Evolutionary conservation across 1,284 basidiomycete species (phyloP), one percentile per base, ranked within the genome.

Genomic region (Moesziomyces sp.): DNA sequence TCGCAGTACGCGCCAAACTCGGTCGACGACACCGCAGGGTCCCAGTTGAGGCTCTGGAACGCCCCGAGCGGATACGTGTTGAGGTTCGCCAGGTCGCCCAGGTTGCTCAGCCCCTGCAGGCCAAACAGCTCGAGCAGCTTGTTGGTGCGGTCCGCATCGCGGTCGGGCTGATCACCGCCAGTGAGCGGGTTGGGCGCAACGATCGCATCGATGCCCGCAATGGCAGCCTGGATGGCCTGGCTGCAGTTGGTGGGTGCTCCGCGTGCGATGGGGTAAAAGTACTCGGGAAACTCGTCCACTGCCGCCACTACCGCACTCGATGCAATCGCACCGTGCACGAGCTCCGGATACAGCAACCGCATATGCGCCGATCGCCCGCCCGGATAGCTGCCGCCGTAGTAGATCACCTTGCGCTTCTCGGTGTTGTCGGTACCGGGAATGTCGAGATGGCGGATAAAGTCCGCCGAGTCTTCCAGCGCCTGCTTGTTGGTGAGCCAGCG

Each of bases 361-460:
- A 97, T 94, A 80, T 97, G 93, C 0, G 96, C 96, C 0, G 94
- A 91, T 18, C 95, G 90, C 5, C 93, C 95, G 52, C 96, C 96
- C 7, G 95, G 94, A 80, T 98, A 95, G 0, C 76, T 80, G n/a
- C 80, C 76, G 28, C 96, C 95, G 78, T 97, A 97, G 85, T 96
- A 96, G 71, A 98, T 93, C 92, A 94, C 96, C 51, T 69, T 77
- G 38, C 75, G 56, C 35, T 74, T 61, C 45, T 74, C 74, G 68
- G 91, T 88, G 62, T 91, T 89, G 5, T 89, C 86, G 26, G 95
- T 88, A 0, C 91, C 91, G 1, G 85, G 84, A 58, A 95, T 91
- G 74, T 90, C 88, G 80, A 97, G 89, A 62, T 91, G 88, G 8
- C 88, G 86, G 87, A 97, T 93, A 82, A 98, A 97, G 84, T 92